Conservation (phyloP, 257 asterid genomes). For the Solanum chaucha region DNA sequence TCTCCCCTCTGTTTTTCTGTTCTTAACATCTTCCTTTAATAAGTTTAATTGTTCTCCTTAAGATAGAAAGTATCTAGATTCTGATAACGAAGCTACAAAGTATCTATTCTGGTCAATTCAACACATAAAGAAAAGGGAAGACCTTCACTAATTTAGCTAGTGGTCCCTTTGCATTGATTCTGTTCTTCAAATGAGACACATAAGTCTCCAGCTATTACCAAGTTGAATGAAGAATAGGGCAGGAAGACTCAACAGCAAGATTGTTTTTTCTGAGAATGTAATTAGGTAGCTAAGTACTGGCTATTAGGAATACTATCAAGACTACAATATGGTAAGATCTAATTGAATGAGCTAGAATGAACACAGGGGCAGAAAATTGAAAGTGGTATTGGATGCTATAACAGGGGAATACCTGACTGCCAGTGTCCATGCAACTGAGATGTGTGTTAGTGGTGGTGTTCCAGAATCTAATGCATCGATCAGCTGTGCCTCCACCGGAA, state of each 20-base stretch:
- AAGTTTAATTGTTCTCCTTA: background rate
- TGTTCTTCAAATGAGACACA: background rate
- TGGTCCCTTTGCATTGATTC: background rate
- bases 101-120: background rate
- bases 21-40: background rate
- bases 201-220: background rate
- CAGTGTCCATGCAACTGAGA: constrained; percentile 88
- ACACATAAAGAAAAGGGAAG: background rate
- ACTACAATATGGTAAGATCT: background rate
- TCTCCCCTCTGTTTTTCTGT: background rate
- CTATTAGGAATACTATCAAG: background rate
- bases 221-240: background rate
- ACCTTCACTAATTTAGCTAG: background rate
- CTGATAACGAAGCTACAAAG: background rate
- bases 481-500: constrained; percentile 99
- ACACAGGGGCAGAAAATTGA: background rate
- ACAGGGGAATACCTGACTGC: constrained; percentile 65
- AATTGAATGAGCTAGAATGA: background rate
- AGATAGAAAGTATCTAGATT: background rate
- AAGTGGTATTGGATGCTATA: background rate
- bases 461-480: constrained; percentile 94
- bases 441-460: constrained; percentile 80
- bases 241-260: background rate
- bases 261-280: background rate
- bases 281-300: background rate